Conservation (phyloP, 2,329 filamentous ascomycete species). For the Fusarium newnesense region DNA sequence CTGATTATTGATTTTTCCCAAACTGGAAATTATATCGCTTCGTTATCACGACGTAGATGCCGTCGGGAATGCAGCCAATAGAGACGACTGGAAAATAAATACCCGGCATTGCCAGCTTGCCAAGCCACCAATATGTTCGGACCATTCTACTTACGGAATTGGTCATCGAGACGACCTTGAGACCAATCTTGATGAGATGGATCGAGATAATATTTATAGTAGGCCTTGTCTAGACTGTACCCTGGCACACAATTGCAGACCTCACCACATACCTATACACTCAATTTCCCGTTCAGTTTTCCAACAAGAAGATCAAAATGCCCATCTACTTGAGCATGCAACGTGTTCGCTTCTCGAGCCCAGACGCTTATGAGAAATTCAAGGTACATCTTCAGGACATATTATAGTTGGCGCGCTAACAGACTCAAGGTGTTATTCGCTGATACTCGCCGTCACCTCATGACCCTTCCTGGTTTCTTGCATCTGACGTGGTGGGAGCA, state of each 20-base stretch:
- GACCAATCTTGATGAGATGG: not conserved
- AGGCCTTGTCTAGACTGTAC: not conserved
- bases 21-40: not conserved
- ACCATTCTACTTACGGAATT: not conserved
- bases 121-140: fast-evolving
- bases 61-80: not conserved
- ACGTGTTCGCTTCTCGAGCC: conserved; percentile 28
- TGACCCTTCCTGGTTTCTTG: conserved; percentile 18
- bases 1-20: not conserved
- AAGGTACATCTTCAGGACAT: not conserved
- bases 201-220: not conserved
- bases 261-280: fast-evolving
- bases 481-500: conserved; percentile 34
- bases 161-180: fast-evolving
- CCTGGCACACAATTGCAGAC: not conserved
- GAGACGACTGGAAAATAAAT: not conserved
- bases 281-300: not conserved
- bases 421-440: conserved; percentile 10
- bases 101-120: not conserved
- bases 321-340: conserved; percentile 26
- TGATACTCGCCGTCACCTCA: conserved; percentile 26
- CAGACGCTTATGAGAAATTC: conserved; percentile 26
- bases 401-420: not conserved
- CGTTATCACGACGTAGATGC: fast-evolving
- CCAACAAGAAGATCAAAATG: not conserved